Percentiles rank a stretch among this genome's conserved stretches.
Conservation (phyloP, 148 eudicot genomes). For the Chenopodium berlandieri region DNA sequence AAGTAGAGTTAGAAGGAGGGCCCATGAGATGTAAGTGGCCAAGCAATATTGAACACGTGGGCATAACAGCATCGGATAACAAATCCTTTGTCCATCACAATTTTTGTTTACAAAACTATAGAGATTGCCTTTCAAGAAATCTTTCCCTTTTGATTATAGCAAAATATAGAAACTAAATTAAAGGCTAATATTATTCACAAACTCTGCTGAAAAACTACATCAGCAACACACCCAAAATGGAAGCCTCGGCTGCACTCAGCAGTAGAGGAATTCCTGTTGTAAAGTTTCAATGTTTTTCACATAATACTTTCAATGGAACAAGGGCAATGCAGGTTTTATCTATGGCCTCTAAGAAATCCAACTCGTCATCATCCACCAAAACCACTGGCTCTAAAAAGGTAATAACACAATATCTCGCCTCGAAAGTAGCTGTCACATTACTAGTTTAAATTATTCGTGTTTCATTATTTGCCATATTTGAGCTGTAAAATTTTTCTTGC, state of each 20-base stretch:
- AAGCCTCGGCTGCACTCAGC: slow-evolving; percentile 32
- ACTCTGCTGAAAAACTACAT: neutral
- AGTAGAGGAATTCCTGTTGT: slow-evolving; percentile 19
- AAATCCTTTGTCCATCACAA: slow-evolving; percentile 23
- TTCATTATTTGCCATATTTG: too few species aligned
- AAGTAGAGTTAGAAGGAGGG: neutral
- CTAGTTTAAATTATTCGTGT: neutral
- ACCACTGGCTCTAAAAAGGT: slow-evolving; percentile 21
- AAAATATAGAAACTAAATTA: neutral
- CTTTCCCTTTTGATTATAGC: neutral
- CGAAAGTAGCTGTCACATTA: neutral
- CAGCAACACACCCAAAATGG: slow-evolving; percentile 16
- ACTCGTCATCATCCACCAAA: slow-evolving; percentile 21
- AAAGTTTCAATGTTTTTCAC: slow-evolving; percentile 3
- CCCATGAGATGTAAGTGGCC: slow-evolving; percentile 16
- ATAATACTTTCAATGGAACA: neutral
- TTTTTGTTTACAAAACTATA: neutral
- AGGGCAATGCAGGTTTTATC: slow-evolving; percentile 23
- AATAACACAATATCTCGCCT: neutral
- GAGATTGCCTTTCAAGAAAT: neutral
- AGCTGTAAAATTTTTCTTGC: too few species aligned
- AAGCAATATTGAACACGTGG: slow-evolving; percentile 18
- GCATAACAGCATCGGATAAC: slow-evolving; percentile 19
- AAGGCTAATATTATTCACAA: neutral
- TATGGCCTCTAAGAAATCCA: slow-evolving; percentile 23